phyloP scores from a whole-genome alignment of 192 early-diverging fungal genomes.

The Chytriomyces confervae region DNA sequence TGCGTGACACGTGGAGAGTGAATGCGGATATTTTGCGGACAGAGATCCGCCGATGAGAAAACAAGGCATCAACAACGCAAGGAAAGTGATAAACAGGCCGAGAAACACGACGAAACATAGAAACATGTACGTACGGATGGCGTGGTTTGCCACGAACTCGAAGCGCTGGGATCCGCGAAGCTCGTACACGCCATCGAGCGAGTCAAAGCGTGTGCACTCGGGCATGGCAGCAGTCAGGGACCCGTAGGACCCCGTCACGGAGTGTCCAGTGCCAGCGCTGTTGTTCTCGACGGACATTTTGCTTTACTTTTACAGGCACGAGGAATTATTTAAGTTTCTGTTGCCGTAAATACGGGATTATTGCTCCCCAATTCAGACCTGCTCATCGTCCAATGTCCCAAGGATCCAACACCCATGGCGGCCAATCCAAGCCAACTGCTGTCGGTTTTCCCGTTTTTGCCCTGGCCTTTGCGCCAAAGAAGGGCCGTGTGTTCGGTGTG shows the following conservation, averaged over 20 bases:
- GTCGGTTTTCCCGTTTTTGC: slow-evolving; percentile 58
- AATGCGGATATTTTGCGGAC: background rate
- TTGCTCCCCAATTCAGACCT: no score
- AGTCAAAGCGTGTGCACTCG: slow-evolving; percentile 21
- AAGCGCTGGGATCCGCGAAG: slow-evolving; percentile 9
- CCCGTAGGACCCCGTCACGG: background rate
- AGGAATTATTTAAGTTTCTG: no score
- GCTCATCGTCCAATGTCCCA: background rate
- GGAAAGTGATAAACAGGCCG: background rate
- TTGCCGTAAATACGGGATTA: no score
- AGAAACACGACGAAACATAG: background rate
- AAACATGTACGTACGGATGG: background rate
- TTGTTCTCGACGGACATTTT: background rate
- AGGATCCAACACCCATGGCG: background rate
- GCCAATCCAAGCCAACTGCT: slow-evolving; percentile 1
- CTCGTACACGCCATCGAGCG: slow-evolving; percentile 14
- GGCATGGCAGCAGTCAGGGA: slow-evolving; percentile 5
- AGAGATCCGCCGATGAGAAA: background rate
- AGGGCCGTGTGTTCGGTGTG: slow-evolving; percentile 35
- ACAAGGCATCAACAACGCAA: background rate
- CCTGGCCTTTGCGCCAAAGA: slow-evolving; percentile 47
- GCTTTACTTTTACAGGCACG: background rate
- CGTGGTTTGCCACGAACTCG: background rate
- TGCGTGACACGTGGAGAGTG: background rate
- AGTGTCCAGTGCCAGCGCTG: background rate